Evolutionary conservation across 2,329 filamentous ascomycete genomes (phyloP).

Genomic region (Fragosphaeria purpurea): DNA sequence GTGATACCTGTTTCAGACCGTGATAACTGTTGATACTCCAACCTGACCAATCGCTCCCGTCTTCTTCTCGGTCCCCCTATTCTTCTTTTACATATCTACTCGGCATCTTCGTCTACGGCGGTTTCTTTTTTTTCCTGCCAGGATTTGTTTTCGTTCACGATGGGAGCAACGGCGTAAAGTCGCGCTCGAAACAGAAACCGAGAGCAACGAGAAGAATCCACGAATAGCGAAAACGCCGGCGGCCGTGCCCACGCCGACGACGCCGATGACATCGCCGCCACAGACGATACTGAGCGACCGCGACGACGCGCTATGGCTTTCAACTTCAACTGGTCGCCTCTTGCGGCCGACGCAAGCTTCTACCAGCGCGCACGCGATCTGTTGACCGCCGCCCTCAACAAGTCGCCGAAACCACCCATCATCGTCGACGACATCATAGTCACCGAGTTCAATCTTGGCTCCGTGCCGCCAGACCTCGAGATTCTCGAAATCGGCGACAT

Average conservation of each 20-base stretch:
- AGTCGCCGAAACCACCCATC: constrained; percentile 93
- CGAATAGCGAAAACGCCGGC: too few species aligned
- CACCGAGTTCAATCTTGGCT: constrained; percentile 92
- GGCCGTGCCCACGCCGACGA: background rate
- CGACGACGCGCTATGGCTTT: constrained; percentile 66
- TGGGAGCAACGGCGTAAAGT: constrained; percentile 4
- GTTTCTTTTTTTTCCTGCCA: too few species aligned
- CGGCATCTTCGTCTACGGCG: too few species aligned
- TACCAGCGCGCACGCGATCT: constrained; percentile 87
- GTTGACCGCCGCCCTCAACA: constrained; percentile 90
- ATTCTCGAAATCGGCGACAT: constrained; percentile 96
- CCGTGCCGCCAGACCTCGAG: constrained; percentile 87
- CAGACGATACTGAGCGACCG: background rate
- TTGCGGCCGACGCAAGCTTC: constrained; percentile 88
- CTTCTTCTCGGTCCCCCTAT: too few species aligned
- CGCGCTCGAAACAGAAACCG: too few species aligned
- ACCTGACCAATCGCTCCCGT: too few species aligned
- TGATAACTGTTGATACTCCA: too few species aligned
- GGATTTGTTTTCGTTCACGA: background rate
- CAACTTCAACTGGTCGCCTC: constrained; percentile 99
- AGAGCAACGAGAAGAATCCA: too few species aligned
- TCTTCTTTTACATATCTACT: too few species aligned
- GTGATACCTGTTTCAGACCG: too few species aligned
- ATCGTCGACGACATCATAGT: constrained; percentile 99
- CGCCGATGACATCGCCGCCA: background rate